Evolutionary conservation across 352 stramenopile species (phyloP).

Genomic region (Globisporangium iwayamae): DNA sequence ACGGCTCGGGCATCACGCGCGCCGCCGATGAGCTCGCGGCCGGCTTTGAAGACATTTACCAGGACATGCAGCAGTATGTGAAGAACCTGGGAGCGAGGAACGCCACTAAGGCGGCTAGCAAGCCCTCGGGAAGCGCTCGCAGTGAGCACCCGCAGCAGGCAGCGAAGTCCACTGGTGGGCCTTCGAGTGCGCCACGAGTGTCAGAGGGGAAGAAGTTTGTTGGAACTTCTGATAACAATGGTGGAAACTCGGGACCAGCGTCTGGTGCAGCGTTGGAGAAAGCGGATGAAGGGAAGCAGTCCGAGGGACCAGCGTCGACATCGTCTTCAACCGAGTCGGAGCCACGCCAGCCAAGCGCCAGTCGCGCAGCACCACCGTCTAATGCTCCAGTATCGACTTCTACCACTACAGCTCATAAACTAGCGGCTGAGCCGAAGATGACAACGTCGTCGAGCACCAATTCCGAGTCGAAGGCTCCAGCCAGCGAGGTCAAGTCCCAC

Average conservation of each 20-base stretch:
- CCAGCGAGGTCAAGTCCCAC: background rate
- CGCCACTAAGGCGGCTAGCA: slow-evolving; percentile 3
- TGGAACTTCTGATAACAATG: background rate
- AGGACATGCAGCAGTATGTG: slow-evolving; percentile 37
- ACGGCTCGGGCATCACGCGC: slow-evolving; percentile 73
- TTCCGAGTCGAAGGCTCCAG: background rate
- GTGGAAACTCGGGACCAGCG: background rate
- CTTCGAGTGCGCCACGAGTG: background rate
- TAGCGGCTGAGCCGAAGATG: background rate
- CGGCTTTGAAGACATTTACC: slow-evolving; percentile 63
- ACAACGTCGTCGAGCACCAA: background rate
- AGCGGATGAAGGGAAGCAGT: background rate
- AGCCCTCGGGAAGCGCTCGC: background rate
- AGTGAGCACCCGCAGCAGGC: background rate
- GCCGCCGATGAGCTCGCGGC: slow-evolving; percentile 61
- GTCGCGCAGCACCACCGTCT: background rate
- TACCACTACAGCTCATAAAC: background rate
- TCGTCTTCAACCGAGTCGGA: slow-evolving; percentile 2
- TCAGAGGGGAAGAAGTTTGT: slow-evolving; percentile 1
- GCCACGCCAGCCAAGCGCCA: background rate
- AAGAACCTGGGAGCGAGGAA: slow-evolving; percentile 1
- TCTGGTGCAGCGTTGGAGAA: background rate
- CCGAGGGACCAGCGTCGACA: background rate
- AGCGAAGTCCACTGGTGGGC: background rate
- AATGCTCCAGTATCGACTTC: background rate